Evolutionary conservation across 2,329 filamentous ascomycete genomes (phyloP).

Genomic region (Exophiala mesophila): DNA sequence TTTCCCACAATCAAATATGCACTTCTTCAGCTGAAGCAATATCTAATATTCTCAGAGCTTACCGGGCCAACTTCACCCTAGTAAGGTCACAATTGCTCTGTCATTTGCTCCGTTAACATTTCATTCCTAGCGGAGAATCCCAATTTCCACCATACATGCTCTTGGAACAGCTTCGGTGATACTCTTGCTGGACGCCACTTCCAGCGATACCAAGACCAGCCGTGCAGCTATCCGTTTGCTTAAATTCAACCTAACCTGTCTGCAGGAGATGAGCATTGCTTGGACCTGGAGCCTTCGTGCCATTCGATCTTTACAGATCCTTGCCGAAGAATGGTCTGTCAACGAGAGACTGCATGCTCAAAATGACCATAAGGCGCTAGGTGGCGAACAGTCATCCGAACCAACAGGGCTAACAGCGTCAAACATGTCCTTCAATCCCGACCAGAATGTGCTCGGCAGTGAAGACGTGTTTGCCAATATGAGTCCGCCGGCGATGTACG

Average conservation of each 20-base stretch:
- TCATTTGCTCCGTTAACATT: too few relatives aligned
- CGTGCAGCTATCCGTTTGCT: slow-evolving; percentile 1
- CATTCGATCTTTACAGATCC: neutral
- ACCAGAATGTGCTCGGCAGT: neutral
- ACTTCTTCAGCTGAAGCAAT: slow-evolving; percentile 1
- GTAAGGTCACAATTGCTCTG: slow-evolving; percentile 1
- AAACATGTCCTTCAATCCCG: too few relatives aligned
- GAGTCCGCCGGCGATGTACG: neutral
- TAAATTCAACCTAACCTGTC: neutral
- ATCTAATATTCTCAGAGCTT: slow-evolving; percentile 1
- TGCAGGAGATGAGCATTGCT: slow-evolving; percentile 7
- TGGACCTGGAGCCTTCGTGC: slow-evolving; percentile 5
- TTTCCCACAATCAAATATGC: slow-evolving; percentile 1
- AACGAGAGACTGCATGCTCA: too few relatives aligned
- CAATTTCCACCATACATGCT: slow-evolving; percentile 7
- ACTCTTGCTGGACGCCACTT: neutral
- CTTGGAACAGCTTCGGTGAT: slow-evolving; percentile 6
- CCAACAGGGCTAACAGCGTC: too few relatives aligned
- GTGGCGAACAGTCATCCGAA: too few relatives aligned
- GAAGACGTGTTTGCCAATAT: neutral
- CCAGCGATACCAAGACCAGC: neutral
- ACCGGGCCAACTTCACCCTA: slow-evolving; percentile 1
- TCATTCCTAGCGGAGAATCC: neutral
- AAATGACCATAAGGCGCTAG: too few relatives aligned
- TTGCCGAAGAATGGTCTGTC: slow-evolving; percentile 3